A percentile compares a stretch with the other conserved stretches of the same genome.
These are phyloP conservation scores for Trichoderma gamsii DNA, from an alignment of 495 filamentous ascomycete species.

Conservation along the genomic window DNA sequence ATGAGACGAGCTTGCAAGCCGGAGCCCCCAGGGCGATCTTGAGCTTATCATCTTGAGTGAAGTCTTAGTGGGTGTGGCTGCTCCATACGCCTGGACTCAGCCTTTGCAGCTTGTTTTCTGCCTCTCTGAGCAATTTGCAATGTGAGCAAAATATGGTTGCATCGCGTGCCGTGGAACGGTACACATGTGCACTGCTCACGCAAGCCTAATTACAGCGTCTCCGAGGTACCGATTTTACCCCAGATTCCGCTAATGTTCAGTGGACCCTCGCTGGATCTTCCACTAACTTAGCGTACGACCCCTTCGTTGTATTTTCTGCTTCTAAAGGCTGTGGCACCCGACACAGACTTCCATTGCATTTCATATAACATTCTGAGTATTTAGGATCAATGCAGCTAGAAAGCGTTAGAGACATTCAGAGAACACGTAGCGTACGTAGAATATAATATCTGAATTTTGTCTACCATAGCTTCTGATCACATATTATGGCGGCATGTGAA, in stretches of 20 bases:
- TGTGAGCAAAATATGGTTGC: slow-evolving; percentile 5
- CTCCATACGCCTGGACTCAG: neutral
- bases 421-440: too few species aligned
- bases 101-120: neutral
- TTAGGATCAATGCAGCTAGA: too few species aligned
- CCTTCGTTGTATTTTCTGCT: neutral
- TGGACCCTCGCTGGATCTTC: neutral
- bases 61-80: neutral
- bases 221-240: neutral
- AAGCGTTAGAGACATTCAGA: too few species aligned
- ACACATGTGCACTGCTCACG: slow-evolving; percentile 1
- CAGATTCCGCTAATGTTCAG: slow-evolving; percentile 10
- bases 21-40: neutral
- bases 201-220: slow-evolving; percentile 4
- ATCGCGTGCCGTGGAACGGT: neutral
- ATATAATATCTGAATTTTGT: too few species aligned
- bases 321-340: too few species aligned
- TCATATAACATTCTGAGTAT: too few species aligned
- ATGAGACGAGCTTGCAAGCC: neutral
- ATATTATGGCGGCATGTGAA: too few species aligned
- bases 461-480: too few species aligned
- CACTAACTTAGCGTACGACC: neutral
- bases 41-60: slow-evolving; percentile 3
- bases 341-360: too few species aligned
- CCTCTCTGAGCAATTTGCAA: neutral